phyloP scores from a whole-genome alignment of 2,329 filamentous ascomycete genomes.

The Aspergillus novofumigatus region DNA sequence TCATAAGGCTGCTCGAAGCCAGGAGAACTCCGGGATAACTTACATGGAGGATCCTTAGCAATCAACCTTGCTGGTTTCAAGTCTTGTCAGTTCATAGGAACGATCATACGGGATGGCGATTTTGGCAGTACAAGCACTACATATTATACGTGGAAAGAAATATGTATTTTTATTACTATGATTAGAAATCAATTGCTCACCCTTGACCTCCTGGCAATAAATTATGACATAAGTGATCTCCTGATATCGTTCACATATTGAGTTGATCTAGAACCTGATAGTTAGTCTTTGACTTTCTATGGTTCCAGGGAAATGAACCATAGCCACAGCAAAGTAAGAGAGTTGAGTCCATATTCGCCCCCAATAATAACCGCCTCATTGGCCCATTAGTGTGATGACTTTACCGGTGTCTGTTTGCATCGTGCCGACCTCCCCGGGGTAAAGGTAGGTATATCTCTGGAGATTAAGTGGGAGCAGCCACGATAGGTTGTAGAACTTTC shows the following conservation, averaged over 20 bases:
- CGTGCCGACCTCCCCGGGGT: no score
- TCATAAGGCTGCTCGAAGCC: neutral
- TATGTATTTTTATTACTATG: neutral
- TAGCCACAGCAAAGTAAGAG: no score
- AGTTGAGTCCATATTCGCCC: no score
- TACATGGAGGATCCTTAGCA: neutral
- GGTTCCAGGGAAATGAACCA: neutral
- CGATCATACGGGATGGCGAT: neutral
- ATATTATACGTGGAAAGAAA: no score
- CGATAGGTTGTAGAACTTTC: no score
- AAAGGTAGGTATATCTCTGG: no score
- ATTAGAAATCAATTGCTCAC: neutral
- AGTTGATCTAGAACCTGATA: neutral
- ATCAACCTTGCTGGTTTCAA: neutral
- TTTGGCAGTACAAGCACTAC: neutral
- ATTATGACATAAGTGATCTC: neutral
- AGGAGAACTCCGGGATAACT: neutral
- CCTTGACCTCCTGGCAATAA: neutral
- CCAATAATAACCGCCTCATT: no score
- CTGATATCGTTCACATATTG: neutral
- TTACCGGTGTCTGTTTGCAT: no score
- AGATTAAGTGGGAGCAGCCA: no score
- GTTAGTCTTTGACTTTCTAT: neutral
- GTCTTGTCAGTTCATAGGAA: neutral
- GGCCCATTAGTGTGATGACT: no score